A percentile compares a stretch with the other conserved stretches of the same genome.
These are phyloP conservation scores for Globisporangium rhizosaccharum DNA, from an alignment of 352 stramenopile species.

Conservation along the genomic window DNA sequence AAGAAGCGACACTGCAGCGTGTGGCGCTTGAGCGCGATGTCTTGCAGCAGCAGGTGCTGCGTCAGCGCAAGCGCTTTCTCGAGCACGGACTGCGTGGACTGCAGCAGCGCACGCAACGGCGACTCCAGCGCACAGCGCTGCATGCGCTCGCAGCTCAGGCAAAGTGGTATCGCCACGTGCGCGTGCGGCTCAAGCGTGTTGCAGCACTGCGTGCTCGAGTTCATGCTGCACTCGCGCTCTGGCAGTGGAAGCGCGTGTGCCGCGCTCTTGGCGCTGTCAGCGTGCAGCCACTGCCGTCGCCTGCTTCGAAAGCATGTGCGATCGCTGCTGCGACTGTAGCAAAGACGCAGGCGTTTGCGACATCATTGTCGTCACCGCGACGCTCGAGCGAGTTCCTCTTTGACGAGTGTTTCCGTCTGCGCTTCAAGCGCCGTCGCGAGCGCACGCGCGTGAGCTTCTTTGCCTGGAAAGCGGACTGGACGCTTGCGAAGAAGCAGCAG, in stretches of 20 bases:
- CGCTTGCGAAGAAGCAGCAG: slow-evolving; percentile 11
- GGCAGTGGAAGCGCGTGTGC: background rate
- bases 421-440: slow-evolving; percentile 8
- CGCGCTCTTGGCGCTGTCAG: background rate
- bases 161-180: background rate
- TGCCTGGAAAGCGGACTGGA: slow-evolving; percentile 25
- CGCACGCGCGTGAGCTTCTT: slow-evolving; percentile 18
- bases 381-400: slow-evolving; percentile 14
- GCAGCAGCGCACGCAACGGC: slow-evolving; percentile 11
- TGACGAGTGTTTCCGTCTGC: slow-evolving; percentile 14
- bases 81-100: slow-evolving; percentile 17
- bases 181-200: background rate
- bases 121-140: slow-evolving; percentile 21
- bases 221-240: background rate
- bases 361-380: background rate
- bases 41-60: slow-evolving; percentile 16
- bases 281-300: background rate
- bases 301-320: background rate
- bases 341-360: slow-evolving; percentile 7
- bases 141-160: slow-evolving; percentile 8
- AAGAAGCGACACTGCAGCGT: slow-evolving; percentile 24
- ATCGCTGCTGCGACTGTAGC: background rate
- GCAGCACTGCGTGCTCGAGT: background rate
- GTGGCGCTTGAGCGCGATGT: slow-evolving; percentile 21
- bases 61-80: slow-evolving; percentile 20